Conservation (phyloP, 768 basidiomycete genomes). For the Hebeloma cylindrosporum region DNA sequence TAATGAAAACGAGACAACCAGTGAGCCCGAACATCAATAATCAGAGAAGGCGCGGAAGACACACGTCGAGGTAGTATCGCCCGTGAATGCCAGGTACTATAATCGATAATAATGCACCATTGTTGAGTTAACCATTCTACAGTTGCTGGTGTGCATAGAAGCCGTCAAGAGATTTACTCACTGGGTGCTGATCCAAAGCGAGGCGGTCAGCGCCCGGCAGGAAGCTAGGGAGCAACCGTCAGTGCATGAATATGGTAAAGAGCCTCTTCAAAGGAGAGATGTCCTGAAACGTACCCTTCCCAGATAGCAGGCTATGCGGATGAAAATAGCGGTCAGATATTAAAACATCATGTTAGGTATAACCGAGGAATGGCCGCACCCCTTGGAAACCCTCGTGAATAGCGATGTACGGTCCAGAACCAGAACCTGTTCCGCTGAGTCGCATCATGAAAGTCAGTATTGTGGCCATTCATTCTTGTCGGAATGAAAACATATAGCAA, state of each 20-base stretch:
- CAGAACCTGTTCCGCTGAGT: slow-evolving; percentile 63
- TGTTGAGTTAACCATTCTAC: slow-evolving; percentile 10
- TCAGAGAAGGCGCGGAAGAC: slow-evolving; percentile 13
- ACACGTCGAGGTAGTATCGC: slow-evolving; percentile 39
- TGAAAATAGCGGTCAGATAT: slow-evolving; percentile 6
- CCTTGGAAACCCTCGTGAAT: slow-evolving; percentile 72
- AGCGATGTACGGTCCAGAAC: slow-evolving; percentile 55
- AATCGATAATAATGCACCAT: slow-evolving; percentile 14
- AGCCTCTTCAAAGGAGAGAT: background rate
- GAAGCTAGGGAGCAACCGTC: slow-evolving; percentile 46
- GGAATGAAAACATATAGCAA: too few species aligned
- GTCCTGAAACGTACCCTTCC: slow-evolving; percentile 45
- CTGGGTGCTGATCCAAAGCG: slow-evolving; percentile 74
- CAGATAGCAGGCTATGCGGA: slow-evolving; percentile 39
- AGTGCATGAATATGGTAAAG: slow-evolving; percentile 7
- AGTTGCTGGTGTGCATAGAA: slow-evolving; percentile 10
- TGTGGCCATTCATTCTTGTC: too few species aligned
- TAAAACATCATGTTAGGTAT: background rate
- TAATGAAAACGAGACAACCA: slow-evolving; percentile 20
- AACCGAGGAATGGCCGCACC: slow-evolving; percentile 29
- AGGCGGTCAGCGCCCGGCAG: slow-evolving; percentile 75
- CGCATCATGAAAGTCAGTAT: slow-evolving; percentile 4
- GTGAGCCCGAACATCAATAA: slow-evolving; percentile 14
- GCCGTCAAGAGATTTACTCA: slow-evolving; percentile 39
- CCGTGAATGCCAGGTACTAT: slow-evolving; percentile 47